These are phyloP conservation scores for Phytopythium cucurbitacearum DNA, from an alignment of 352 stramenopile genomes.

Conservation along the genomic window DNA sequence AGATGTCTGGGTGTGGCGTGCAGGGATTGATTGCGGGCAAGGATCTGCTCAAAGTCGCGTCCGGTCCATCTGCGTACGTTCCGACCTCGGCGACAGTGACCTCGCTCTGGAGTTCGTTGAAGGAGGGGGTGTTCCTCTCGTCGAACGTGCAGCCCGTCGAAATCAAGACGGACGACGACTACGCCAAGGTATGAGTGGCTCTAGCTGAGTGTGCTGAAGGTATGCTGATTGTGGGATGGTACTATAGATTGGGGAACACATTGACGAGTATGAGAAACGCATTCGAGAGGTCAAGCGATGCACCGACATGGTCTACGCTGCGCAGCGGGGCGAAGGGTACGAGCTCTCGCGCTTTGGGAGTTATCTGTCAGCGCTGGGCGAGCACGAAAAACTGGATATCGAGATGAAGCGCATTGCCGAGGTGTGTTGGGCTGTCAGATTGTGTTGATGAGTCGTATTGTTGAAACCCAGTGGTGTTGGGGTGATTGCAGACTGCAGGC, in stretches of 20 bases:
- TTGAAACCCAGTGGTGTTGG: not conserved
- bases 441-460: not conserved
- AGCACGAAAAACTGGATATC: slow-evolving; percentile 68
- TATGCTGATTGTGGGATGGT: not conserved
- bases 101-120: slow-evolving; percentile 79
- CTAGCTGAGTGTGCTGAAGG: not conserved
- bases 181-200: slow-evolving; percentile 40
- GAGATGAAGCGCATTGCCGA: slow-evolving; percentile 75
- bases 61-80: slow-evolving; percentile 67
- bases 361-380: slow-evolving; percentile 72
- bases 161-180: slow-evolving; percentile 87
- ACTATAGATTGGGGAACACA: slow-evolving; percentile 78
- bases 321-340: slow-evolving; percentile 78
- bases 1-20: not conserved
- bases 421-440: slow-evolving; percentile 14
- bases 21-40: slow-evolving; percentile 80
- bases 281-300: slow-evolving; percentile 80
- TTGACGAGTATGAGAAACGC: slow-evolving; percentile 80
- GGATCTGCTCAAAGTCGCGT: slow-evolving; percentile 77
- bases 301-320: slow-evolving; percentile 77
- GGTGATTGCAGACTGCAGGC: slow-evolving; percentile 34
- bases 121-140: slow-evolving; percentile 72
- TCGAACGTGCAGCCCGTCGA: slow-evolving; percentile 82
- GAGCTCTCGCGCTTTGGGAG: slow-evolving; percentile 84
- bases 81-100: slow-evolving; percentile 70